A percentile compares a stretch with the other conserved stretches of the same genome.
Conservation (phyloP, 257 asterid genomes). For the Solanum stenotomum region DNA sequence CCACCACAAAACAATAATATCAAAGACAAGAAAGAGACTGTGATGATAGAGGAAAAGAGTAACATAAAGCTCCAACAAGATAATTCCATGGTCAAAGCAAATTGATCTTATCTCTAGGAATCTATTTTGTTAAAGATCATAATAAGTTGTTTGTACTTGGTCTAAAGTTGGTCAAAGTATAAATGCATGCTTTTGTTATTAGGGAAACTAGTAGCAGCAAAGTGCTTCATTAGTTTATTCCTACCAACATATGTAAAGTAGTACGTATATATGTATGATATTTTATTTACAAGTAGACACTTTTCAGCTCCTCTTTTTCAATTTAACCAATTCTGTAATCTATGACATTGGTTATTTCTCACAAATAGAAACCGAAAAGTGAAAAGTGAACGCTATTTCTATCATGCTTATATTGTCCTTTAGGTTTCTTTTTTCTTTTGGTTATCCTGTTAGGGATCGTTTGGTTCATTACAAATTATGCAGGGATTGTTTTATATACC, state of each 20-base stretch:
- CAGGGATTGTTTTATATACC: too few relatives aligned
- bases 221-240: neutral
- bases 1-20: neutral
- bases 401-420: neutral
- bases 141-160: neutral
- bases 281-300: neutral
- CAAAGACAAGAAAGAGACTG: neutral
- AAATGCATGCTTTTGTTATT: neutral
- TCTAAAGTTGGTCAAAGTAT: neutral
- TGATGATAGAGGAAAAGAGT: neutral
- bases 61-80: neutral
- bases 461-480: neutral
- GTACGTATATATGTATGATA: neutral
- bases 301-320: neutral
- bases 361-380: neutral
- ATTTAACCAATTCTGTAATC: neutral
- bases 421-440: neutral
- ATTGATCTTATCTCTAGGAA: neutral
- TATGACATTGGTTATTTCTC: neutral
- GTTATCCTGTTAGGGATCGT: neutral
- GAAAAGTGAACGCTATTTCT: neutral
- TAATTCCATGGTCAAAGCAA: neutral
- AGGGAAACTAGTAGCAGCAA: neutral
- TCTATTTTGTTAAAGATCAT: neutral
- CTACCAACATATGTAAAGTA: neutral